These are phyloP conservation scores for Citrus medica DNA, from an alignment of 345 rosid species.

Conservation along the genomic window DNA sequence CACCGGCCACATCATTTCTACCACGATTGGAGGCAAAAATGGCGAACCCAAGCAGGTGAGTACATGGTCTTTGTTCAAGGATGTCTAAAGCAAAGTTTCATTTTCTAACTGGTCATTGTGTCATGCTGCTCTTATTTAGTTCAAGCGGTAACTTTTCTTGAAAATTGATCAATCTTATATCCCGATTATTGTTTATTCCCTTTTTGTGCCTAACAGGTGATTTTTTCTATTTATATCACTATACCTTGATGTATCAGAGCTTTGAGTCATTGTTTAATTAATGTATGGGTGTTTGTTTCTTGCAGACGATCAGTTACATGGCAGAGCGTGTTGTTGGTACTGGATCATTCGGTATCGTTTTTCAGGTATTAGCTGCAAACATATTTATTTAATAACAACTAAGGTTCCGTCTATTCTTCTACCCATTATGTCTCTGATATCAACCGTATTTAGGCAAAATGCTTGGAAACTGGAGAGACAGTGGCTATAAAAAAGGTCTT, in stretches of 20 bases:
- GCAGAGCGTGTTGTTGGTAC: slow-evolving; percentile 81
- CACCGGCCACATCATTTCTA: slow-evolving; percentile 72
- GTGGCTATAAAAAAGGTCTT: slow-evolving; percentile 87
- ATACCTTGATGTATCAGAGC: not conserved
- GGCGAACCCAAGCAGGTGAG: slow-evolving; percentile 79
- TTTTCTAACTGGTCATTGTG: not conserved
- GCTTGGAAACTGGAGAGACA: slow-evolving; percentile 83
- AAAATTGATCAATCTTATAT: not conserved
- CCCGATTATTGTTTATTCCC: not conserved
- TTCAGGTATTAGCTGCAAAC: slow-evolving; percentile 43
- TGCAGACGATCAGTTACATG: slow-evolving; percentile 85
- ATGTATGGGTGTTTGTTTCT: slow-evolving; percentile 2
- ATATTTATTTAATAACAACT: slow-evolving; percentile 1
- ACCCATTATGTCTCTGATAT: slow-evolving; percentile 1
- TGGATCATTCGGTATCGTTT: slow-evolving; percentile 83
- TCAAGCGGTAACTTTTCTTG: not conserved
- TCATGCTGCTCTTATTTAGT: not conserved
- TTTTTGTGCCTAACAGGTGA: not conserved
- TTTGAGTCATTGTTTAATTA: not conserved
- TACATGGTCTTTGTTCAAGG: not conserved
- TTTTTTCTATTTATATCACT: not conserved
- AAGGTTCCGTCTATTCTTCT: not conserved
- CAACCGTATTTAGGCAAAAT: slow-evolving; percentile 55
- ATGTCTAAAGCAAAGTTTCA: not conserved
- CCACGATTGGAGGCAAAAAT: slow-evolving; percentile 82